Evolutionary conservation across 2,329 filamentous ascomycete genomes (phyloP).

Genomic region (Aureobasidium melanogenum): DNA sequence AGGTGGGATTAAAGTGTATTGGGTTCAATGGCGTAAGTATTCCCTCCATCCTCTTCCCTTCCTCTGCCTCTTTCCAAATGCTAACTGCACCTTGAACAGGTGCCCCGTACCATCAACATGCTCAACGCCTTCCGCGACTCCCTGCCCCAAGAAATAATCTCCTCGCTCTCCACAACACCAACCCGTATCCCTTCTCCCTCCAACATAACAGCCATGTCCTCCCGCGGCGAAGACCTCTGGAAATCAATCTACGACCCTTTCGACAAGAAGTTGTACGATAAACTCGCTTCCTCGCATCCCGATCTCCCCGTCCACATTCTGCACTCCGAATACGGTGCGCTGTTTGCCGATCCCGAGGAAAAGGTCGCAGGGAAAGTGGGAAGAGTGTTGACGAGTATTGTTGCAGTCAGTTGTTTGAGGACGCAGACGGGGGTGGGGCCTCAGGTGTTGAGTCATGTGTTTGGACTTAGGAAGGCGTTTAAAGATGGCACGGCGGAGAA

Average conservation of each 20-base stretch:
- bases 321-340: constrained; percentile 60
- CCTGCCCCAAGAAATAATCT: constrained; percentile 49
- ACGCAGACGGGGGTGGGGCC: constrained; percentile 75
- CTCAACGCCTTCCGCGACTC: constrained; percentile 60
- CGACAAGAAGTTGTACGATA: constrained; percentile 59
- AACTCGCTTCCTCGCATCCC: constrained; percentile 67
- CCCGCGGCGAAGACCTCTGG: constrained; percentile 61
- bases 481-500: constrained; percentile 52
- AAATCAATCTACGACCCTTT: constrained; percentile 68
- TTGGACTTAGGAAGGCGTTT: constrained; percentile 67
- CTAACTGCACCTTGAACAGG: constrained; percentile 31
- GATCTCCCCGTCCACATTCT: constrained; percentile 76
- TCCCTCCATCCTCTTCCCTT: not conserved
- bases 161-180: constrained; percentile 46
- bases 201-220: constrained; percentile 42
- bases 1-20: constrained; percentile 68
- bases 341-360: constrained; percentile 59
- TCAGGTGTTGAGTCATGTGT: constrained; percentile 73
- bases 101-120: constrained; percentile 76
- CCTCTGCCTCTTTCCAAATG: not conserved
- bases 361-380: constrained; percentile 48
- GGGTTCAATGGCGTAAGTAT: constrained; percentile 59
- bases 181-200: constrained; percentile 43
- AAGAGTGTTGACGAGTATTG: constrained; percentile 60
- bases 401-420: constrained; percentile 65